phyloP scores from a whole-genome alignment of 2,329 filamentous ascomycete species.

The Claviceps humidiphila region DNA sequence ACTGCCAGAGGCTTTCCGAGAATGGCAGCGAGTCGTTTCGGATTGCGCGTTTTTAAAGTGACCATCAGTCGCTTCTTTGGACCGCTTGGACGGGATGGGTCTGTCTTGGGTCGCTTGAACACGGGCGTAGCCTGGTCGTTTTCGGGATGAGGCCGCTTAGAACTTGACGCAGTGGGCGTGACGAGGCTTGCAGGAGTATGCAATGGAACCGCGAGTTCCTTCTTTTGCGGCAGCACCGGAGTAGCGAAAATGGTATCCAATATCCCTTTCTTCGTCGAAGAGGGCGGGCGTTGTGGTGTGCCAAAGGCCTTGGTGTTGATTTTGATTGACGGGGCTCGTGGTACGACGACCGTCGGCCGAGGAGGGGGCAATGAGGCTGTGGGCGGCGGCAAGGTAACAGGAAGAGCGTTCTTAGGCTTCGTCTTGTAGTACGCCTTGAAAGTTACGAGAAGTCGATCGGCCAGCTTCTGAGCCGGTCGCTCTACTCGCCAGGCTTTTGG shows the following conservation, averaged over 20 bases:
- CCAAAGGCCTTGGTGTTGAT: slow-evolving; percentile 21
- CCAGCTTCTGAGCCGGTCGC: slow-evolving; percentile 21
- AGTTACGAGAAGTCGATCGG: slow-evolving; percentile 22
- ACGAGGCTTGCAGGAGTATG: slow-evolving; percentile 9
- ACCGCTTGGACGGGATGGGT: slow-evolving; percentile 11
- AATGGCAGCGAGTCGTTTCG: slow-evolving; percentile 21
- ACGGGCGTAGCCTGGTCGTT: slow-evolving; percentile 21
- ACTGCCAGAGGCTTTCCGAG: slow-evolving; percentile 16
- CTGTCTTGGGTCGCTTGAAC: slow-evolving; percentile 25
- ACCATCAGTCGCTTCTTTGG: slow-evolving; percentile 23
- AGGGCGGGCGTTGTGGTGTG: slow-evolving; percentile 8
- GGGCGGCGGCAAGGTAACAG: slow-evolving; percentile 11
- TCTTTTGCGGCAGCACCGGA: background rate
- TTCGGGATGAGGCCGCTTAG: slow-evolving; percentile 25
- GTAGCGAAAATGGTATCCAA: slow-evolving; percentile 3
- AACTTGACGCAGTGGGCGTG: slow-evolving; percentile 10
- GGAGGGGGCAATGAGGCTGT: slow-evolving; percentile 19
- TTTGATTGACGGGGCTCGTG: slow-evolving; percentile 26
- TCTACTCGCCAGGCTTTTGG: slow-evolving; percentile 29
- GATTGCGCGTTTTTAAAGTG: slow-evolving; percentile 22
- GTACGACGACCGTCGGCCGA: slow-evolving; percentile 14
- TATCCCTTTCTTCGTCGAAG: background rate
- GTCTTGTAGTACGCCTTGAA: slow-evolving; percentile 27
- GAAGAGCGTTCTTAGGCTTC: slow-evolving; percentile 15
- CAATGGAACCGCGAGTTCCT: slow-evolving; percentile 8